Conservation (phyloP, 768 basidiomycete species). For the Hemileccinum rubropunctum region DNA sequence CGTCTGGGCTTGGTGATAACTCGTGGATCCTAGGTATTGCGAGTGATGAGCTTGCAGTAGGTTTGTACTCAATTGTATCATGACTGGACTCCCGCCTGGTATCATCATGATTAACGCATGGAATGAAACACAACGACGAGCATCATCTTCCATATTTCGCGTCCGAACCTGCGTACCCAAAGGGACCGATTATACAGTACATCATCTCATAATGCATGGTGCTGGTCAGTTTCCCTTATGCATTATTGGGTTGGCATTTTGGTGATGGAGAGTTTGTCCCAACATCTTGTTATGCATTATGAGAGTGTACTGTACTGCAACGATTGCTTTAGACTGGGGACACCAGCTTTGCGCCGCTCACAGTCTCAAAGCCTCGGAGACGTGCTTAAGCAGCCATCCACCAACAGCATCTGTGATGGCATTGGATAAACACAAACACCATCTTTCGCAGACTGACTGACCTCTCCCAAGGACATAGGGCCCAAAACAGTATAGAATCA, state of each 20-base stretch:
- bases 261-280: no score
- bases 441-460: neutral
- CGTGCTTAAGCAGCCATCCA: conserved; percentile 7
- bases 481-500: conserved; percentile 14
- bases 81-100: neutral
- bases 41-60: conserved; percentile 8
- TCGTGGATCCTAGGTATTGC: conserved; percentile 18
- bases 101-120: neutral
- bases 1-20: neutral
- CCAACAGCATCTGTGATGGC: conserved; percentile 11
- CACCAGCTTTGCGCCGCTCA: neutral
- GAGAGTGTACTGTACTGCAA: no score
- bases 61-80: neutral
- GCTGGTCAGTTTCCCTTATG: no score
- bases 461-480: conserved; percentile 15
- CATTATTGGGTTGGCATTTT: no score
- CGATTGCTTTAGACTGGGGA: no score
- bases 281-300: no score
- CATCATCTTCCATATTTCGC: neutral
- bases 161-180: no score
- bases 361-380: neutral
- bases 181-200: neutral
- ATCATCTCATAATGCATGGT: no score
- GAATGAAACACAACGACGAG: neutral
- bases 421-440: neutral